Percentiles rank a stretch among this genome's conserved stretches.
These are phyloP conservation scores for Didymella segeticola DNA, from an alignment of 2,329 filamentous ascomycete genomes.

Conservation along the genomic window DNA sequence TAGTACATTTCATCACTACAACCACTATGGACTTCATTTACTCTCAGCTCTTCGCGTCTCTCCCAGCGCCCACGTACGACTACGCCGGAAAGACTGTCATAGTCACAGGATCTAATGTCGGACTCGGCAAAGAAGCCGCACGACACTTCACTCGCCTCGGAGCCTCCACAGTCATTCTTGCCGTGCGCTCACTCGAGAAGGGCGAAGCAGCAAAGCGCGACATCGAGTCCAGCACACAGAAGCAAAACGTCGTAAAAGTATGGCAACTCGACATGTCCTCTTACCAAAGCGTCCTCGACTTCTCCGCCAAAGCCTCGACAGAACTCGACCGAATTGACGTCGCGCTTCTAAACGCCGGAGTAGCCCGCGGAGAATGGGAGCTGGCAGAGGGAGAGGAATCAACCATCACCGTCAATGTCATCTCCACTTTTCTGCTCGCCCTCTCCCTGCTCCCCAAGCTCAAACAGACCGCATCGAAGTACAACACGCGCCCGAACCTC, in stretches of 20 bases:
- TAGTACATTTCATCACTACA: background rate
- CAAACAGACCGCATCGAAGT: constrained; percentile 23
- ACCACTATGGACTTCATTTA: constrained; percentile 8
- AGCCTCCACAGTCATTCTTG: constrained; percentile 38
- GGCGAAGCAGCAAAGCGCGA: constrained; percentile 35
- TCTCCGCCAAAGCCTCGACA: constrained; percentile 25
- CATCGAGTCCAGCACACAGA: constrained; percentile 27
- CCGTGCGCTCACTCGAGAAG: constrained; percentile 36
- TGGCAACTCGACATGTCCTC: constrained; percentile 35
- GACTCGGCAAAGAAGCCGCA: constrained; percentile 42
- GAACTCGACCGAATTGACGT: constrained; percentile 39
- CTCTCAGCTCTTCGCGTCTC: constrained; percentile 42
- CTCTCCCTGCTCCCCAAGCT: constrained; percentile 53
- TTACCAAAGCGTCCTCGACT: constrained; percentile 26
- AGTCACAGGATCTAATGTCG: constrained; percentile 48
- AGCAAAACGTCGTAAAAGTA: constrained; percentile 26
- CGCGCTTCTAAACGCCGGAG: constrained; percentile 45
- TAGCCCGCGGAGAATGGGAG: constrained; percentile 26
- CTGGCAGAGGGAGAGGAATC: constrained; percentile 37
- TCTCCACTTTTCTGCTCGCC: constrained; percentile 58
- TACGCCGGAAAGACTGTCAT: constrained; percentile 49
- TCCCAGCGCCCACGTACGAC: constrained; percentile 17
- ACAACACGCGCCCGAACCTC: constrained; percentile 21
- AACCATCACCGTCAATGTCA: constrained; percentile 62
- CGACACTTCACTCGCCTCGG: constrained; percentile 36